These are phyloP conservation scores for Viola pubescens DNA, from an alignment of 441 rosid genomes.

Conservation along the genomic window DNA sequence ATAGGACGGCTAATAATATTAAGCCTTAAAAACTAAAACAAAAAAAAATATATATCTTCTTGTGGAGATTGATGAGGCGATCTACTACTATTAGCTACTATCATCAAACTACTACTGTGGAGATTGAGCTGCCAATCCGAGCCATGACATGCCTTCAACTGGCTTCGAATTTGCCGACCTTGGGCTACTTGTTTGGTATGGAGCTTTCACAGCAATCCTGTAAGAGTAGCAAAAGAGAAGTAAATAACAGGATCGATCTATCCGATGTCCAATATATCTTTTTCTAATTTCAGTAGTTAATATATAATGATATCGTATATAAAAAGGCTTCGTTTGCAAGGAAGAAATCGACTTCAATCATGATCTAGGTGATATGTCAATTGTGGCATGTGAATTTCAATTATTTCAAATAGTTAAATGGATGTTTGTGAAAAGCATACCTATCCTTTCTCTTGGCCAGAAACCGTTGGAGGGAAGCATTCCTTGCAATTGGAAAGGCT, in stretches of 20 bases:
- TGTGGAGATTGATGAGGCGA: too few species aligned
- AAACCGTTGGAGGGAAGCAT: constrained; percentile 81
- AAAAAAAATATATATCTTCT: too few species aligned
- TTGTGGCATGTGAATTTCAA: too few species aligned
- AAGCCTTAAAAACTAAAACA: constrained; percentile 2
- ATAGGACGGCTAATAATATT: background rate
- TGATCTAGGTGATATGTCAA: background rate
- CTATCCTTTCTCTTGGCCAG: constrained; percentile 80
- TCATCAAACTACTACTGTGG: constrained; percentile 10
- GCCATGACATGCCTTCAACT: constrained; percentile 46
- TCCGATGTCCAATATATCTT: background rate
- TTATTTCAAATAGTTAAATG: background rate
- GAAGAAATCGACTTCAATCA: background rate
- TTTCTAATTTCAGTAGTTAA: background rate
- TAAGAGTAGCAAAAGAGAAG: constrained; percentile 2
- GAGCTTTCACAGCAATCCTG: constrained; percentile 63
- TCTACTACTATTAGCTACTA: too few species aligned
- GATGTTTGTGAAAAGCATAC: constrained; percentile 26
- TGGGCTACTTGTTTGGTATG: constrained; percentile 38
- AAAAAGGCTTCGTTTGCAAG: background rate
- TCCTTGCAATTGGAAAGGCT: constrained; percentile 86
- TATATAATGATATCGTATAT: too few species aligned
- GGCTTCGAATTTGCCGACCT: constrained; percentile 25
- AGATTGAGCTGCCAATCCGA: constrained; percentile 49
- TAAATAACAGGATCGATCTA: constrained; percentile 4